These are phyloP conservation scores for Pyrenopolyporus hunteri DNA, from an alignment of 495 filamentous ascomycete genomes.

Conservation along the genomic window DNA sequence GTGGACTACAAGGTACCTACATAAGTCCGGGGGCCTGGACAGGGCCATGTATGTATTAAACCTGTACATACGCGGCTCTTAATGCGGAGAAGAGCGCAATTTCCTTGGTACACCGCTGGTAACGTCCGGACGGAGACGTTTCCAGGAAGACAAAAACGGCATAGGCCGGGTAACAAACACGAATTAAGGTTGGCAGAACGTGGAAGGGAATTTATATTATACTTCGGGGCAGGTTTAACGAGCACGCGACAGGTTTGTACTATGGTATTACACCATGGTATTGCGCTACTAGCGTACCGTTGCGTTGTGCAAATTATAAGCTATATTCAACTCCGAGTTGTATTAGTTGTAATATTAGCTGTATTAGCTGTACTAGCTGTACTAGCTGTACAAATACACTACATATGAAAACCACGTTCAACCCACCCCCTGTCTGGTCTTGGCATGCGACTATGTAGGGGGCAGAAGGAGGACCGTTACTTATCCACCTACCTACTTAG, in stretches of 20 bases:
- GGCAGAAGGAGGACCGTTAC: neutral
- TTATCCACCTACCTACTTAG: neutral
- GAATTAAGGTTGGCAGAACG: conserved; percentile 4
- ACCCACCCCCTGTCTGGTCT: neutral
- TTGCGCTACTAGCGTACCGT: no score
- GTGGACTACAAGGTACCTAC: neutral
- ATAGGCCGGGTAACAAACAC: neutral
- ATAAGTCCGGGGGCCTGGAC: neutral
- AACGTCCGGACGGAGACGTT: neutral
- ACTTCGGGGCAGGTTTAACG: neutral
- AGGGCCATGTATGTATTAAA: no score
- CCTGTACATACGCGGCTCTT: conserved; percentile 2
- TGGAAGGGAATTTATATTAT: neutral
- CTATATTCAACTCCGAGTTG: no score
- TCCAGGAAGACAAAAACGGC: neutral
- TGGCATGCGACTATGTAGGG: neutral
- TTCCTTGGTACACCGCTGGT: conserved; percentile 4
- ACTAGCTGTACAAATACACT: neutral
- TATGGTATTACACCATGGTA: no score
- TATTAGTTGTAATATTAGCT: no score
- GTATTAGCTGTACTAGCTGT: no score
- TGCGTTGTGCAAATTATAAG: no score
- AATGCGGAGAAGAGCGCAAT: neutral
- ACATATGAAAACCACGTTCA: conserved; percentile 2
- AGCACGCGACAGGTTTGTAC: neutral